phyloP scores from a whole-genome alignment of 495 filamentous ascomycete genomes.

The Baudoinia panamericana region DNA sequence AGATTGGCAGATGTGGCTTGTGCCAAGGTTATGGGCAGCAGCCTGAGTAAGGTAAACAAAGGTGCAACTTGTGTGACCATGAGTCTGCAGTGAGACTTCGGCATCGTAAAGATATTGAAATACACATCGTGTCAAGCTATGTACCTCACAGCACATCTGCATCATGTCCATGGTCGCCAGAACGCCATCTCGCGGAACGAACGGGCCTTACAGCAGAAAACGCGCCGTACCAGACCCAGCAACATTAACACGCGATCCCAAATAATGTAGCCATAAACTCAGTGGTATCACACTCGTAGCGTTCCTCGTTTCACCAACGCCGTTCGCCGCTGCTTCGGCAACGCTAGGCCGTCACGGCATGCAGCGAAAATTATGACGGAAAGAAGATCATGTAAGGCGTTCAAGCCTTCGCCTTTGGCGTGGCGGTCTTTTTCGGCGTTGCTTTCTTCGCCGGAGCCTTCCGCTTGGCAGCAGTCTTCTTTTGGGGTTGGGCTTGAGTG shows the following conservation, averaged over 20 bases:
- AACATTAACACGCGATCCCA: too few relatives aligned
- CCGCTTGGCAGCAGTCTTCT: conserved; percentile 45
- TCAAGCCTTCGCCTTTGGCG: conserved; percentile 11
- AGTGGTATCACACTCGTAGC: conserved; percentile 13
- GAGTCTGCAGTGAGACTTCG: too few relatives aligned
- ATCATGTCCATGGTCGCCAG: conserved; percentile 6
- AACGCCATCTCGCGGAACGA: not conserved
- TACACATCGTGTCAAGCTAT: conserved; percentile 13
- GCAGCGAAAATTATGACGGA: not conserved
- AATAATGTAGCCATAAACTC: too few relatives aligned
- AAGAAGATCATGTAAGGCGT: not conserved
- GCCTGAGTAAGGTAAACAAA: too few relatives aligned
- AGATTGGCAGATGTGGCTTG: too few relatives aligned
- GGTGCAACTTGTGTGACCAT: too few relatives aligned
- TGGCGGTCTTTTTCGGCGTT: conserved; percentile 30
- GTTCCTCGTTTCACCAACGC: conserved; percentile 8
- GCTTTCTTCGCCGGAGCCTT: conserved; percentile 40
- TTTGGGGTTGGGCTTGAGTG: conserved; percentile 34
- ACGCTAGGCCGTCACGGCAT: not conserved
- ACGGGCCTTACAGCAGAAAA: not conserved
- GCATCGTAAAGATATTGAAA: conserved; percentile 1
- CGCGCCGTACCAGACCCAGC: not conserved
- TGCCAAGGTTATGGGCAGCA: too few relatives aligned
- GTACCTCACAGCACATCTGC: conserved; percentile 16
- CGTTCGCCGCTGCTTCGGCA: conserved; percentile 8